phyloP scores from a whole-genome alignment of 2,329 filamentous ascomycete species.

The Macrophomina phaseolina region DNA sequence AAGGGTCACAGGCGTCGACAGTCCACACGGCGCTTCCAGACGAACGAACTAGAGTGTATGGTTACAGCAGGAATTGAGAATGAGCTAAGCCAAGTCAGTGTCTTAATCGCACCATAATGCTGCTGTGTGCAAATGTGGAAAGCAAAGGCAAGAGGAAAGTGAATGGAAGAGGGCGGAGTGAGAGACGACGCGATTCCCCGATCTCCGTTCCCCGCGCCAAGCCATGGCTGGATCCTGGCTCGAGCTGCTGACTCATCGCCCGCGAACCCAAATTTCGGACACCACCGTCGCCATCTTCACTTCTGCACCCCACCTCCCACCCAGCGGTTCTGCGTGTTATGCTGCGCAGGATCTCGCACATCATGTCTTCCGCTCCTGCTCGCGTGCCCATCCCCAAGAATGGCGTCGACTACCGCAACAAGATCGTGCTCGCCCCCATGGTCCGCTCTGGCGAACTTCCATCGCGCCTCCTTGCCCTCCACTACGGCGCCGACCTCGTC shows the following conservation, averaged over 20 bases:
- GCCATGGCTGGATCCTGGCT: background rate
- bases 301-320: background rate
- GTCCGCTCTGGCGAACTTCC: slow-evolving; percentile 96
- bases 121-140: slow-evolving; percentile 39
- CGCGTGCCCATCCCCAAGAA: slow-evolving; percentile 83
- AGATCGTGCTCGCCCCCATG: slow-evolving; percentile 96
- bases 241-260: slow-evolving; percentile 15
- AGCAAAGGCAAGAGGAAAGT: slow-evolving; percentile 34
- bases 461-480: slow-evolving; percentile 83
- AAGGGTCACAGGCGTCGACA: too few relatives aligned
- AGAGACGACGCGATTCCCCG: background rate
- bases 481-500: slow-evolving; percentile 95
- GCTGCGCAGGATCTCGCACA: slow-evolving; percentile 25
- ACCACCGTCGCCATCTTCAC: background rate
- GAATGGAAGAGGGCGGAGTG: background rate
- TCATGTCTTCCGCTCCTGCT: slow-evolving; percentile 41
- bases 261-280: slow-evolving; percentile 5
- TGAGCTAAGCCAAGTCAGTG: too few relatives aligned
- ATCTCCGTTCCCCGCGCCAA: background rate
- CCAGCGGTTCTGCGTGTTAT: slow-evolving; percentile 2
- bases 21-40: too few relatives aligned
- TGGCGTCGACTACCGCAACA: slow-evolving; percentile 92
- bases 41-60: too few relatives aligned
- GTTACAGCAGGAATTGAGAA: too few relatives aligned
- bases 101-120: too few relatives aligned